Evolutionary conservation across 208 protist species (phyloP).

Genomic region (Trypanosoma vivax): DNA sequence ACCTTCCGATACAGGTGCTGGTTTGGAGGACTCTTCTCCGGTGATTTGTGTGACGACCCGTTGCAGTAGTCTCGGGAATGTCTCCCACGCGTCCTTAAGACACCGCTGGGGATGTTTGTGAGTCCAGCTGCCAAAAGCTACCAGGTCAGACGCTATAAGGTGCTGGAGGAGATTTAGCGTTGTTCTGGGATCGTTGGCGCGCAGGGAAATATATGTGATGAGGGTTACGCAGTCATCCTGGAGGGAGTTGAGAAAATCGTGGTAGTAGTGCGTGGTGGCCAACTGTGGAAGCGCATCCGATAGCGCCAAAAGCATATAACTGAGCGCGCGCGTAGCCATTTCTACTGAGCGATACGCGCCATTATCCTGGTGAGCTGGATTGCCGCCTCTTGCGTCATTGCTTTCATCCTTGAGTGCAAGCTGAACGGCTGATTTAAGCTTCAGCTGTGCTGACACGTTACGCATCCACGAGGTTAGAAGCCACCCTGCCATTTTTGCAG

Average conservation of each 20-base stretch:
- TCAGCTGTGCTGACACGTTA: slow-evolving; percentile 43
- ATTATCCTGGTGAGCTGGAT: no score
- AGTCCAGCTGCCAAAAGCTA: slow-evolving; percentile 1
- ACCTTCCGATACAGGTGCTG: no score
- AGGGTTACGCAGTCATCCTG: slow-evolving; percentile 36
- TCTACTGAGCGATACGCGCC: slow-evolving; percentile 22
- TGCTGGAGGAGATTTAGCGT: slow-evolving; percentile 35
- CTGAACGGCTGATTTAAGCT: slow-evolving; percentile 14
- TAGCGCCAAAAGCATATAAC: slow-evolving; percentile 25
- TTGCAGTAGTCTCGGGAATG: slow-evolving; percentile 21
- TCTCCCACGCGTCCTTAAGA: slow-evolving; percentile 12
- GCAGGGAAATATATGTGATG: slow-evolving; percentile 32
- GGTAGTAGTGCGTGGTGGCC: slow-evolving; percentile 28
- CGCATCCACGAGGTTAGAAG: slow-evolving; percentile 46
- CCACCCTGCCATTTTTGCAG: slow-evolving; percentile 37
- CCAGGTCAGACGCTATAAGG: slow-evolving; percentile 40
- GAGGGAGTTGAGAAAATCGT: slow-evolving; percentile 36
- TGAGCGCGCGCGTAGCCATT: slow-evolving; percentile 23
- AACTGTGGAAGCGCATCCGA: slow-evolving; percentile 26
- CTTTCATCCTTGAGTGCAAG: slow-evolving; percentile 7
- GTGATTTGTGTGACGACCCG: neutral
- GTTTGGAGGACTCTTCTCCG: no score
- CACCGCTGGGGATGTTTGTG: slow-evolving; percentile 1
- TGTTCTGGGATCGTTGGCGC: slow-evolving; percentile 17
- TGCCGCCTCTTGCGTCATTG: no score